Conservation (phyloP, 257 asterid genomes). For the Henckelia pumila region DNA sequence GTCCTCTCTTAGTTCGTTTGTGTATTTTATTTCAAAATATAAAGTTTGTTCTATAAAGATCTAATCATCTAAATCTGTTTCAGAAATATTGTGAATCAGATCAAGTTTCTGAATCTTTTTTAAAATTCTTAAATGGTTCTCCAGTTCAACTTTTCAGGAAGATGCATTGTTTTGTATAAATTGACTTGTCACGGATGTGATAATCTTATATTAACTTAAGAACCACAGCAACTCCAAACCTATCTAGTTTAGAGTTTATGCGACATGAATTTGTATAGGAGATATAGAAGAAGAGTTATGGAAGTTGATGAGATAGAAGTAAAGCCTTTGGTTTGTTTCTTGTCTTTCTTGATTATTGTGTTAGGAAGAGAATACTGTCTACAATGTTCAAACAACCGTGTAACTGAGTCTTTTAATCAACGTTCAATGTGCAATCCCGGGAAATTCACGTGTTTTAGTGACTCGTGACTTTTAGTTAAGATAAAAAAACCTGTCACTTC, state of each 20-base stretch:
- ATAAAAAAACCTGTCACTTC: background rate
- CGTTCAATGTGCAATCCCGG: background rate
- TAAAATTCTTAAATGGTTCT: slow-evolving; percentile 3
- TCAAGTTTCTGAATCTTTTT: background rate
- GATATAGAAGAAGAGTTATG: background rate
- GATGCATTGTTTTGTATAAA: background rate
- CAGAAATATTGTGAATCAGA: background rate
- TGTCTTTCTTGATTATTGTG: background rate
- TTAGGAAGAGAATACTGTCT: background rate
- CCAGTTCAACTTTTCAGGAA: slow-evolving; percentile 10
- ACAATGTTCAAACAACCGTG: background rate
- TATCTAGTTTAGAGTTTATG: background rate
- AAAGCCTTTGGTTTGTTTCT: slow-evolving; percentile 4
- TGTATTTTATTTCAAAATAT: slow-evolving; percentile 17
- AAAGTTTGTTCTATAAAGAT: slow-evolving; percentile 12
- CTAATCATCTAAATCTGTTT: slow-evolving; percentile 14
- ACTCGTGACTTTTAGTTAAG: background rate
- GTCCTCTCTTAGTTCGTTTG: slow-evolving; percentile 16
- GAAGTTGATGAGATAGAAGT: background rate
- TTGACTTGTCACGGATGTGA: background rate
- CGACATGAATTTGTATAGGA: background rate
- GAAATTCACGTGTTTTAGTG: background rate
- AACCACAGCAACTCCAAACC: slow-evolving; percentile 5
- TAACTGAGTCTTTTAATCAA: background rate
- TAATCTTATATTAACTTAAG: background rate